A percentile compares a stretch with the other conserved stretches of the same genome.
phyloP scores from a whole-genome alignment of 306 rosid genomes.

The Malus domestica region DNA sequence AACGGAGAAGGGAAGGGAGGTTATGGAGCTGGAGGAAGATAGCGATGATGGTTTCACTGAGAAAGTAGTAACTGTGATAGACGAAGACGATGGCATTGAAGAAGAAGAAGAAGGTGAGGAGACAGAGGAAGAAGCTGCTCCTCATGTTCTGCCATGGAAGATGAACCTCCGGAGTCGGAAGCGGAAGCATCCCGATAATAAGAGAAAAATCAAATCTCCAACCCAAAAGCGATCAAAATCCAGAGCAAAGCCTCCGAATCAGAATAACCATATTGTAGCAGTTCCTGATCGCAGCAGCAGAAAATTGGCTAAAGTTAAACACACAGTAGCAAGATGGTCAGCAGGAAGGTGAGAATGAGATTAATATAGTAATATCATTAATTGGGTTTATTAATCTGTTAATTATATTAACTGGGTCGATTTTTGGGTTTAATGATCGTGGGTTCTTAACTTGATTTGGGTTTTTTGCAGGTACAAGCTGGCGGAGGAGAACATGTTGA shows the following conservation, averaged over 20 bases:
- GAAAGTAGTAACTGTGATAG: background rate
- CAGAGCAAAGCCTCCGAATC: conserved; percentile 14
- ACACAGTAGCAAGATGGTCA: conserved; percentile 49
- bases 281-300: conserved; percentile 25
- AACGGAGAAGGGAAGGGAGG: background rate
- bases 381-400: background rate
- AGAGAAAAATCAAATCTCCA: background rate
- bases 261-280: conserved; percentile 20
- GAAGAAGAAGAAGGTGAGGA: conserved; percentile 8
- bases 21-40: background rate
- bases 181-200: conserved; percentile 22
- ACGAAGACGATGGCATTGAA: conserved; percentile 1
- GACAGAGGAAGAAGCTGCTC: background rate
- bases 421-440: background rate
- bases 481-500: conserved; percentile 71
- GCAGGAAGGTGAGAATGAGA: conserved; percentile 35
- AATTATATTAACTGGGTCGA: background rate
- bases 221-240: background rate
- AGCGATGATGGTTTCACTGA: conserved; percentile 2
- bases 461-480: conserved; percentile 50
- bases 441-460: background rate
- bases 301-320: conserved; percentile 25
- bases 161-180: conserved; percentile 22
- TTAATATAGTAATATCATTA: background rate
- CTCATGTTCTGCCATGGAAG: conserved; percentile 13